phyloP scores from a whole-genome alignment of 1,284 basidiomycete species.

The Lentinula novae-zelandiae region DNA sequence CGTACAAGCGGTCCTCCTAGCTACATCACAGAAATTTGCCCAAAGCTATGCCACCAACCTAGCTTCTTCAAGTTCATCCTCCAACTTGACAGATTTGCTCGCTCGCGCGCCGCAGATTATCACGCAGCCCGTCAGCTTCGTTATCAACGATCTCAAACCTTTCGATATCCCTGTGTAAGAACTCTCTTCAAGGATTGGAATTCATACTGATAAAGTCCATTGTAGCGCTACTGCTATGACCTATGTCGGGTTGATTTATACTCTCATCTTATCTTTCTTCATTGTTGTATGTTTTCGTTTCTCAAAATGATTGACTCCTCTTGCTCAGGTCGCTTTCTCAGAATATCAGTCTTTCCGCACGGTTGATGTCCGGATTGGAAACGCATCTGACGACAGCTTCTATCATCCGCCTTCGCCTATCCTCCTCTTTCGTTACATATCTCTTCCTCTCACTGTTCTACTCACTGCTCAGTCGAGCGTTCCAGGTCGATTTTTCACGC shows the following conservation, averaged over 20 bases:
- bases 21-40: slow-evolving; percentile 30
- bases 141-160: slow-evolving; percentile 55
- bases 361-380: slow-evolving; percentile 44
- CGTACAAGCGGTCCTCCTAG: slow-evolving; percentile 24
- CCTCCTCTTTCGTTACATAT: slow-evolving; percentile 53
- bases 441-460: slow-evolving; percentile 61
- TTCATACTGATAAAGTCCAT: background rate
- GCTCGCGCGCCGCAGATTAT: slow-evolving; percentile 57
- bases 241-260: slow-evolving; percentile 76
- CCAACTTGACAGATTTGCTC: slow-evolving; percentile 35
- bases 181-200: background rate
- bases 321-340: slow-evolving; percentile 1
- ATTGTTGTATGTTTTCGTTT: slow-evolving; percentile 25
- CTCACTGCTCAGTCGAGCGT: slow-evolving; percentile 62
- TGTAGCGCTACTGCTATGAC: slow-evolving; percentile 59
- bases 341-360: slow-evolving; percentile 29
- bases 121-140: slow-evolving; percentile 46
- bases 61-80: slow-evolving; percentile 20
- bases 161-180: slow-evolving; percentile 62
- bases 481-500: slow-evolving; percentile 55
- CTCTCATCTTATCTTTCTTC: slow-evolving; percentile 53
- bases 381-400: slow-evolving; percentile 47
- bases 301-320: background rate
- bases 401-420: slow-evolving; percentile 53
- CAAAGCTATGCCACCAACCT: slow-evolving; percentile 33